Conservation (phyloP, 2,329 filamentous ascomycete genomes). For the Botrytis galanthina region DNA sequence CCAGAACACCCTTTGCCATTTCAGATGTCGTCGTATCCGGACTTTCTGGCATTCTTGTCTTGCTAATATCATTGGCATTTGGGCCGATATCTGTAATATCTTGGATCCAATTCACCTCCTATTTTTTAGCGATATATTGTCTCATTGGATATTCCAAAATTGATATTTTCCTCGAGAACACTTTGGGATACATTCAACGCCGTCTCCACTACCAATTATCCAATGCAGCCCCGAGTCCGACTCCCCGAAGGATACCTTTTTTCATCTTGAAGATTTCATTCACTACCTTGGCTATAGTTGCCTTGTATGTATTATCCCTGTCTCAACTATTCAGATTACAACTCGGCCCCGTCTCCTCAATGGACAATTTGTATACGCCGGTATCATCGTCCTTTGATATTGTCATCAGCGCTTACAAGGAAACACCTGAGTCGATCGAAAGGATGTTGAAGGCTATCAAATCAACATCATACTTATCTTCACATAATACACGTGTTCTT, state of each 20-base stretch:
- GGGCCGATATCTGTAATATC: constrained; percentile 27
- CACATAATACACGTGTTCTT: constrained; percentile 26
- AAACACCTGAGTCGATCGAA: constrained; percentile 28
- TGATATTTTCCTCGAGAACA: neutral
- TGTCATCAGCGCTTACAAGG: constrained; percentile 33
- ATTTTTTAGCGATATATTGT: constrained; percentile 13
- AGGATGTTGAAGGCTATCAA: constrained; percentile 29
- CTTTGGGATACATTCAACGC: neutral
- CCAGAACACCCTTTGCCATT: constrained; percentile 18
- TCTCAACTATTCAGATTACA: neutral
- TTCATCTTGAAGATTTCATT: neutral
- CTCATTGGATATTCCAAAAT: neutral
- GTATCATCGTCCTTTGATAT: constrained; percentile 33
- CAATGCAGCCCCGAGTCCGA: constrained; percentile 10
- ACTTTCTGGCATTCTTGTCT: constrained; percentile 23
- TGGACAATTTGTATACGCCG: constrained; percentile 26
- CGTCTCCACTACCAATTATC: constrained; percentile 16
- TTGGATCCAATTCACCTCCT: constrained; percentile 27
- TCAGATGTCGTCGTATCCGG: constrained; percentile 23
- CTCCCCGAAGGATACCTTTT: neutral
- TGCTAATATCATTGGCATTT: constrained; percentile 24
- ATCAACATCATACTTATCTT: constrained; percentile 27
- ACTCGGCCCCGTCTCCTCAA: constrained; percentile 14
- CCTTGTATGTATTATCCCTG: neutral
- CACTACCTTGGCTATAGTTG: neutral